Evolutionary conservation across 1,284 basidiomycete species (phyloP), one percentile per base, ranked within the genome.

Genomic region (Ganoderma multipileum): DNA sequence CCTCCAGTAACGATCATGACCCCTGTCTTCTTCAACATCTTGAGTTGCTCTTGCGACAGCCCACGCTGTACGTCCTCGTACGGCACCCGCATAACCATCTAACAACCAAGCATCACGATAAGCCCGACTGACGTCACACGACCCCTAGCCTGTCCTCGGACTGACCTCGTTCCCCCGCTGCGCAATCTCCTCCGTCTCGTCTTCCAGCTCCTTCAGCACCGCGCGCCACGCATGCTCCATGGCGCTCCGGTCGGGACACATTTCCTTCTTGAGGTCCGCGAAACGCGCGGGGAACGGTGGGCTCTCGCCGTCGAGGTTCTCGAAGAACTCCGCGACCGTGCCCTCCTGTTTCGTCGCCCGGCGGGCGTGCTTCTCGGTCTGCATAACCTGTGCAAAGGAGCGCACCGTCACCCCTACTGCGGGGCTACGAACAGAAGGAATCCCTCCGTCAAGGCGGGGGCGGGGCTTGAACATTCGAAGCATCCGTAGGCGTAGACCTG

Each of bases 1-100:
- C 86, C 91, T 8, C 87, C 87, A 44, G 83, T 84, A 11, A 94
- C 81, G 44, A 94, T 82, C 9, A 91, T 83, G 4, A 86, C 84
- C 1, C 93, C 93, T 0, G 83, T 81, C 65, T 80, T 81, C 75
- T 86, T 89, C 74, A 94, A 84, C 3, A 76, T 73, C 0, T 81
- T 75, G 28, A 83, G 75, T 71, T 87, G 82, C 8, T 78, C 77
- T 11, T 79, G 75, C 0, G 81, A 84, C 52, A 84, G 70, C 0
- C 87, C 85, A 0, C 72, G 74, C 57, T 81, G 73, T 2, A 93
- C 76, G 18, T 89, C 86, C 0, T 79, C 73, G 71, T 87, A 91
- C 0, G 80, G 73, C 0, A 91, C 76, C 50, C 83, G 79, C 3
- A 91, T 88, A 23, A 93, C 83, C n/a, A 86, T 83, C 90, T 92